Base-by-base conservation (phyloP, 2,329 filamentous ascomycete genomes). In the Paracamarosporium sp. region DNA sequence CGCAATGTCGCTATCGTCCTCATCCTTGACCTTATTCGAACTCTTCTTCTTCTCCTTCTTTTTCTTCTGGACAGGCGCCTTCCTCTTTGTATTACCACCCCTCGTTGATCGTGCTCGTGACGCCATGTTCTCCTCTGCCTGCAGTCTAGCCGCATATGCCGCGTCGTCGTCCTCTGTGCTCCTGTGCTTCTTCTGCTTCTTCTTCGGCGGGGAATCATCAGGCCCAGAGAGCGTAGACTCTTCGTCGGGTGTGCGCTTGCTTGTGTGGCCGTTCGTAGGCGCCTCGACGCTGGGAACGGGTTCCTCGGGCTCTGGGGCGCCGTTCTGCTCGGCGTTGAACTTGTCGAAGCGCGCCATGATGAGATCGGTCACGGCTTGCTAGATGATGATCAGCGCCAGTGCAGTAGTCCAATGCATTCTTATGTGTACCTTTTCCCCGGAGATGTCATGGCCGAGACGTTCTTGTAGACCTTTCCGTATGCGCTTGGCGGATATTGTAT, bases 81-180 rank as follows among this genome's bases (percentile, higher is more conserved):
- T 80, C 73, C 87, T 86, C 62, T 86, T 84, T 6, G 79, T 82
- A 47, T 79, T 86, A 11, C 89, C 91, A 6, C 92, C 91, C 43
- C 94, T 86, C 3, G 93, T 97, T 17, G 91, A 85, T 53, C 92
- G 84, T 47, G 87, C 88, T 41, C 87, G 82, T 2, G 80, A 81
- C 48, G 79, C 58, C 64, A 87, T 84, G 76, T 98, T 96, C 79
- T 97, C 92, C 76, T 98, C 91, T 0, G 93, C 94, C 78, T 99
- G 95, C 33, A 99, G 83, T 75, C 90, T 87, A 15, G 93, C 93
- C 1, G 95, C 95, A 60, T 94, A 86, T 43, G 90, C 88, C 31
- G 94, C 95, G 77, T 99, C 95, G 30, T 91, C 89, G 63, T 96
- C 92, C 64, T 86, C 80, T 27, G 86, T 84, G 41, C 86, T 85